Evolutionary conservation across 305 asterid species (phyloP).

Genomic region (Stenogyne calaminthoides): DNA sequence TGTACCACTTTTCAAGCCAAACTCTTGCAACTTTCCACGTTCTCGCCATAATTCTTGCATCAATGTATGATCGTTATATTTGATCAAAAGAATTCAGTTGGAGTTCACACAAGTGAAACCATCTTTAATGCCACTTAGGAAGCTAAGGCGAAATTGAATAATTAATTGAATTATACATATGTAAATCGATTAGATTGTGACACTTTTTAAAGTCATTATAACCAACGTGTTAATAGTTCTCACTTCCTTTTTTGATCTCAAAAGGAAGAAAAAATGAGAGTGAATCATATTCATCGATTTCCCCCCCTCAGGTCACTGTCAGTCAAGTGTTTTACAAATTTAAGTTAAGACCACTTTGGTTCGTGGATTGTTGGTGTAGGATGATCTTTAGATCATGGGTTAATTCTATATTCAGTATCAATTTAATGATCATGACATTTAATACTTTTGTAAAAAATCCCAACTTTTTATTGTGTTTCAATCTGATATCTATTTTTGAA

Average conservation of each 20-base stretch:
- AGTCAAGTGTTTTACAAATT: neutral
- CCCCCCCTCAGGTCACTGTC: neutral
- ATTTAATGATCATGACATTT: too few relatives aligned
- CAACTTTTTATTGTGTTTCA: too few relatives aligned
- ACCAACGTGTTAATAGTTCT: neutral
- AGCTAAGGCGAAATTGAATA: neutral
- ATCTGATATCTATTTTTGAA: too few relatives aligned
- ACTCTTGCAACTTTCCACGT: slow-evolving; percentile 23
- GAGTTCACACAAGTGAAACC: slow-evolving; percentile 30
- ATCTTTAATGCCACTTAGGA: slow-evolving; percentile 2
- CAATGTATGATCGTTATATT: neutral
- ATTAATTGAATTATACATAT: neutral
- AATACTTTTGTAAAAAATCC: too few relatives aligned
- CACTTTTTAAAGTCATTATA: slow-evolving; percentile 7
- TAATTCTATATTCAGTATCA: too few relatives aligned
- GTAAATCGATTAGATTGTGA: neutral
- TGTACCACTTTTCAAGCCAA: slow-evolving; percentile 29
- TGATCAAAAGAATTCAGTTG: neutral
- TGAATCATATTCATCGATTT: neutral
- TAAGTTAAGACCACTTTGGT: too few relatives aligned
- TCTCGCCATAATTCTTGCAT: slow-evolving; percentile 27
- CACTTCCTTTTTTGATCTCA: slow-evolving; percentile 14
- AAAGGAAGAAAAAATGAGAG: slow-evolving; percentile 9
- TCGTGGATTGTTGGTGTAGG: too few relatives aligned
- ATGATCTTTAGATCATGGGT: too few relatives aligned